Evolutionary conservation across 2,329 filamentous ascomycete species (phyloP).

Genomic region (Xylaria sp.): DNA sequence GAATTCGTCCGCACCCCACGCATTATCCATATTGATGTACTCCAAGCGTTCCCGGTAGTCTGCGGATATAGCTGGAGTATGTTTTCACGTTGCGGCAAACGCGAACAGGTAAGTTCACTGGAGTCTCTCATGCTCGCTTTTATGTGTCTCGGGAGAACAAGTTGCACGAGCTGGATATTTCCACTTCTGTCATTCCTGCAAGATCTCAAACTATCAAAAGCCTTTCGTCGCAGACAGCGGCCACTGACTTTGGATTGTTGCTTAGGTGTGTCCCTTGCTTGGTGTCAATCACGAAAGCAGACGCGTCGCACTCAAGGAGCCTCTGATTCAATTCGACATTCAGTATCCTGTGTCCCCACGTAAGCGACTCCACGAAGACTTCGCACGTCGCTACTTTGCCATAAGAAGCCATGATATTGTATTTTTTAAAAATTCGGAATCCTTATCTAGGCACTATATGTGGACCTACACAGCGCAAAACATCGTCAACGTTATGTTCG

Average conservation of each 20-base stretch:
- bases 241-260: neutral
- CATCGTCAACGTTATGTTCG: neutral
- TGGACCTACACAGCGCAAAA: neutral
- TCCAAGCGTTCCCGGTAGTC: neutral
- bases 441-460: neutral
- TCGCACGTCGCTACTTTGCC: neutral
- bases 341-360: no score
- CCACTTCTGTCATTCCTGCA: neutral
- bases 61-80: neutral
- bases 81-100: neutral
- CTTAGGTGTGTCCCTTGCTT: conserved; percentile 13
- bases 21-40: conserved; percentile 15
- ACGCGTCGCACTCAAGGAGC: conserved; percentile 8
- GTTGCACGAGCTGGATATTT: neutral
- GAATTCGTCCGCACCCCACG: conserved; percentile 21
- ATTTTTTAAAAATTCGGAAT: conserved; percentile 2
- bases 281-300: conserved; percentile 21
- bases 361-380: neutral
- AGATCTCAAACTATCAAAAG: no score
- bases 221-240: neutral
- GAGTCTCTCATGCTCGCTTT: neutral
- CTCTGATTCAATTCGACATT: neutral
- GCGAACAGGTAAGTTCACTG: neutral
- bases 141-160: neutral
- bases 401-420: conserved; percentile 13